Percentiles rank a stretch among this genome's conserved stretches.
These are phyloP conservation scores for Suhomyces kunorum DNA, from an alignment of 1,139 yeast genomes.

Conservation along the genomic window DNA sequence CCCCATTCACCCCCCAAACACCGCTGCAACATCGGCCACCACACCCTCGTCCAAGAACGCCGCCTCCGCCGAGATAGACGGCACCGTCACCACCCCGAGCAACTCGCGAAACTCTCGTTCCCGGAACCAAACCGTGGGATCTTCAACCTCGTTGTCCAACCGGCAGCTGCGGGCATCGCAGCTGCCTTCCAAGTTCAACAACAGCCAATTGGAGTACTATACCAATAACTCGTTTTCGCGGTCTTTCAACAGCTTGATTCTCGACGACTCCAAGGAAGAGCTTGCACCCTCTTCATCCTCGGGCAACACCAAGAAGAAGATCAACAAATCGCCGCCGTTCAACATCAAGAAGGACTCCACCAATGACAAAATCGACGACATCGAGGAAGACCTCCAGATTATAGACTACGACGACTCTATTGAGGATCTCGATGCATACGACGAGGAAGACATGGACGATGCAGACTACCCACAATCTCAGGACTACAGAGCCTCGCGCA, in stretches of 20 bases:
- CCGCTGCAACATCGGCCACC: slow-evolving; percentile 14
- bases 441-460: slow-evolving; percentile 10
- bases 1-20: slow-evolving; percentile 7
- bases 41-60: slow-evolving; percentile 15
- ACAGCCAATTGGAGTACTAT: slow-evolving; percentile 33
- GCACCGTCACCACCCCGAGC: slow-evolving; percentile 6
- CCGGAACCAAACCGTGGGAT: slow-evolving; percentile 2
- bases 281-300: slow-evolving; percentile 11
- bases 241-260: slow-evolving; percentile 47
- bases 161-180: slow-evolving; percentile 3
- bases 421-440: slow-evolving; percentile 10
- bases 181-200: slow-evolving; percentile 12
- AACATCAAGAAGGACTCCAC: slow-evolving; percentile 38
- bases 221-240: slow-evolving; percentile 46
- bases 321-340: slow-evolving; percentile 49
- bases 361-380: slow-evolving; percentile 30
- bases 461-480: not conserved
- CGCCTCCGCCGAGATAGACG: not conserved
- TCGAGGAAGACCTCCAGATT: slow-evolving; percentile 16
- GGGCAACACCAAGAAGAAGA: slow-evolving; percentile 20
- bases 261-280: slow-evolving; percentile 40
- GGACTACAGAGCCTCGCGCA: not conserved
- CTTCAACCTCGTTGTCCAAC: not conserved
- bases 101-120: slow-evolving; percentile 3
- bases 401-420: slow-evolving; percentile 5